These are phyloP conservation scores for Irpex sp. DNA, from an alignment of 1,284 basidiomycete species.

Conservation along the genomic window DNA sequence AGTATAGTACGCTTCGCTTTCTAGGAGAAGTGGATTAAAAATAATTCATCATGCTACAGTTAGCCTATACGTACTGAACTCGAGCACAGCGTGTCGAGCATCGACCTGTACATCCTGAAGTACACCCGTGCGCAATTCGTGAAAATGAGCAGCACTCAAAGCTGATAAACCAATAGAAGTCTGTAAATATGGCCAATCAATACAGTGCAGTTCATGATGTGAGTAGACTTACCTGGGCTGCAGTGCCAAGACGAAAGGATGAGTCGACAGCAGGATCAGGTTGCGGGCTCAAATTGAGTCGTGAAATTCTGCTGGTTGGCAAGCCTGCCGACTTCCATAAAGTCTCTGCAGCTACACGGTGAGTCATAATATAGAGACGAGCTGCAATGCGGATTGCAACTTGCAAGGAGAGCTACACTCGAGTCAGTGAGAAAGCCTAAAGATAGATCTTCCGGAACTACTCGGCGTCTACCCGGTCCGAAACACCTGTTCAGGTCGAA, in stretches of 20 bases:
- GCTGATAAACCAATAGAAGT: slow-evolving; percentile 50
- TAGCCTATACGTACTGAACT: slow-evolving; percentile 44
- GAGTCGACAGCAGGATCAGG: slow-evolving; percentile 43
- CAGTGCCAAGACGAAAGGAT: slow-evolving; percentile 45
- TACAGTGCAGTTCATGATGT: neutral
- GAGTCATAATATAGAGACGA: neutral
- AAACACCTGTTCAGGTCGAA: neutral
- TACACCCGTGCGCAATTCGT: slow-evolving; percentile 42
- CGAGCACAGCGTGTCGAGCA: slow-evolving; percentile 52
- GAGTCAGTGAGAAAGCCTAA: no score
- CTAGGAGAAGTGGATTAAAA: slow-evolving; percentile 23
- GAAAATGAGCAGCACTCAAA: slow-evolving; percentile 49
- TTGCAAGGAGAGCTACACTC: neutral
- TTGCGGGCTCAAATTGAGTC: slow-evolving; percentile 31
- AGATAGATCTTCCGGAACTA: no score
- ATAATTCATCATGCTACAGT: neutral
- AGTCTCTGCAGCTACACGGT: slow-evolving; percentile 11
- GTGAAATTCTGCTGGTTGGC: slow-evolving; percentile 31
- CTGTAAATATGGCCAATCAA: slow-evolving; percentile 23
- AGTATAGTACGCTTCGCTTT: slow-evolving; percentile 48
- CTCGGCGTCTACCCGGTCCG: neutral
- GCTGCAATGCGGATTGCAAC: neutral
- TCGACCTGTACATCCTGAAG: slow-evolving; percentile 50
- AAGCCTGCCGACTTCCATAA: slow-evolving; percentile 39
- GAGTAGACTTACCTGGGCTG: slow-evolving; percentile 39